Base-by-base conservation (phyloP, 352 stramenopile species). In the Globisporangium megalacanthum region DNA sequence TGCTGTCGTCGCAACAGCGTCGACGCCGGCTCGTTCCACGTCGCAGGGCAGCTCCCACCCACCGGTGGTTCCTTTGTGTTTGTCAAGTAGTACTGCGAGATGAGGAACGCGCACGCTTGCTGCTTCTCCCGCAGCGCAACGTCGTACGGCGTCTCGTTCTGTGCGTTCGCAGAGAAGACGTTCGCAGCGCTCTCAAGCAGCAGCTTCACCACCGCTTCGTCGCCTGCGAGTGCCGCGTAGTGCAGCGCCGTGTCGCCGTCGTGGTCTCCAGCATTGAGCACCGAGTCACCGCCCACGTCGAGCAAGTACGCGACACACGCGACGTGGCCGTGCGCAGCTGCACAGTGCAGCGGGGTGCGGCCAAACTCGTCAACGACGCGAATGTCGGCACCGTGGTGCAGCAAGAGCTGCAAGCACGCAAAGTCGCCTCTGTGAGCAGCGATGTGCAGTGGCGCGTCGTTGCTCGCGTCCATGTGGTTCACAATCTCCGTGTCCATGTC, bases 401-500 rank as follows among this genome's bases (percentile, higher is more conserved):
- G 60, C 19, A 94, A 61, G 8, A 89, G 58, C 53, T 93, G 70
- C 10, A 94, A 64, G 42, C 80, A 93, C 31, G 70, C 70, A 13
- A 92, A 62, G 31, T 93, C 85, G 17, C 85, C 85, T 17, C 84
- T 72, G 1, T 78, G 60, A 4, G 79, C 80, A 19, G 85, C 83
- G 22, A 94, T 81, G 50, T 94, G 85, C 9, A 94, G 72, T 8
- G 85, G 85, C 1, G 85, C 83, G 45, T 94, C 79, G 33, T 87
- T 93, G 41, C 78, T 79, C 8, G 79, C 76, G 56, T 93, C 80
- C 48, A 93, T 89, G 58, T 94, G 83, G 52, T 92, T 94, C 6
- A 93, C 85, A 44, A 94, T 93, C 58, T 91, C 83, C 9, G 81
- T 75, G 56, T 93, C 85, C 85, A 94, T 93, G 6, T 91, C 78